Evolutionary conservation across 2,329 filamentous ascomycete genomes (phyloP).

Genomic region (Seiridium unicorne): DNA sequence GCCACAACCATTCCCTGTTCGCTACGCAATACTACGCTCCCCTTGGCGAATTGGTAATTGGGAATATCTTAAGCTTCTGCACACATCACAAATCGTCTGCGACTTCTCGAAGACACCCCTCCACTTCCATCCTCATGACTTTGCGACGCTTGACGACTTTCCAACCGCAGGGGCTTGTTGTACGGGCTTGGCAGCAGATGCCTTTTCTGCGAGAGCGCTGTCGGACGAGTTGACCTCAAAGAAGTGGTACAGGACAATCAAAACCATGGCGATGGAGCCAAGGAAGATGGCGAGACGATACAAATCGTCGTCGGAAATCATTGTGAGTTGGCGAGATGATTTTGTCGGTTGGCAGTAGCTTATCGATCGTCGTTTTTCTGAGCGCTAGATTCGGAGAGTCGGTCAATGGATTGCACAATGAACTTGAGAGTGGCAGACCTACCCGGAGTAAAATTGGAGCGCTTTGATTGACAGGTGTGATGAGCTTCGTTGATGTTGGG

Average conservation of each 20-base stretch:
- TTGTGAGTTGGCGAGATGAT: slow-evolving; percentile 40
- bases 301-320: slow-evolving; percentile 93
- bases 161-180: slow-evolving; percentile 19
- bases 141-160: slow-evolving; percentile 19
- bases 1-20: background rate
- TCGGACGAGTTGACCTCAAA: slow-evolving; percentile 79
- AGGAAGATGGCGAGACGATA: slow-evolving; percentile 93
- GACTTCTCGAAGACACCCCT: background rate
- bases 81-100: background rate
- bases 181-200: slow-evolving; percentile 24
- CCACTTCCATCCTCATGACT: slow-evolving; percentile 4
- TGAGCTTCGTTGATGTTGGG: background rate
- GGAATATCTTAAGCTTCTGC: background rate
- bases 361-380: too few species aligned
- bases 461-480: background rate
- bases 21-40: background rate
- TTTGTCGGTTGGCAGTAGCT: too few species aligned
- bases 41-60: background rate
- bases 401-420: background rate
- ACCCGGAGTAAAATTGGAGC: background rate
- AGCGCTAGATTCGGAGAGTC: background rate
- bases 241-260: slow-evolving; percentile 95
- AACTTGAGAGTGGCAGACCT: background rate
- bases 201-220: slow-evolving; percentile 21
- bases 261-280: slow-evolving; percentile 82